Evolutionary conservation across 164 flowering plant species (phyloP), one percentile per base, ranked within the genome.

Genomic region (Tetrastigma voinierianum): DNA sequence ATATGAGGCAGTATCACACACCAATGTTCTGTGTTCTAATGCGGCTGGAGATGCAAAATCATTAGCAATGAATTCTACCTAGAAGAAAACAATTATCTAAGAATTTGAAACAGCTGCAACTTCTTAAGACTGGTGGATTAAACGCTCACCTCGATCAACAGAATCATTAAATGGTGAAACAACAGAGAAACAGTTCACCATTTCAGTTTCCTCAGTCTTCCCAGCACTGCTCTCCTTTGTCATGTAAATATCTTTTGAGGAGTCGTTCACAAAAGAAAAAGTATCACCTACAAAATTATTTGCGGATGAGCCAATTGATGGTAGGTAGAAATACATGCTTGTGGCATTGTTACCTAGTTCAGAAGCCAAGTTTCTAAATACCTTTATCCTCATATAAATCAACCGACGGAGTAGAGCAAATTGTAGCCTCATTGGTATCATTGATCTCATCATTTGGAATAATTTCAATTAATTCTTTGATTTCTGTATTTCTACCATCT

Each of bases 181-280:
- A 49, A 58, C 58, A 13, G 32, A n/a, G 58, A 46, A 47, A 44
- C 45, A 59, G 44, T 11, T 21, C 13, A 9, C 64, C 9, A n/a
- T 48, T 16, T 59, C 59, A 23, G 32, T 47, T 21, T 59, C 24
- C 47, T n/a, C 61, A 59, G 40, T 46, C 64, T 47, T 55, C 21
- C 32, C 45, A 13, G n/a, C 60, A 57, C 13, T 14, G 40, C 60
- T 57, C 20, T 44, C 48, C 49, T 4, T 14, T 59, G 23, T 59
- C 9, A 45, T 20, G 1, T 43, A 14, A 59, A 8, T 32, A 9
- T 10, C 62, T 6, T 13, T 23, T 13, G 43, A 8, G 14, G 43
- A 32, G 13, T 19, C 44, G 44, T 32, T 18, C 3, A 18, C 49
- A 59, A 43, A 47, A 2, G 3, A n/a, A 9, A 48, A 23, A 18